Evolutionary conservation across 345 rosid species (phyloP).

Genomic region (thale cress (Arabidopsis thaliana)): TAIR10.1 NC_003070.9:8412501-8413000

Average conservation of each 20-base stretch:
- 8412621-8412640: slow-evolving; percentile 94
- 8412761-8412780: slow-evolving; percentile 76
- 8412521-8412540: slow-evolving; percentile 18
- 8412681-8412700: background rate
- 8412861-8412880: slow-evolving; percentile 65
- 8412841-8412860: slow-evolving; percentile 75
- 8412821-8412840: slow-evolving; percentile 70
- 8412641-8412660: slow-evolving; percentile 94
- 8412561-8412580: slow-evolving; percentile 27
- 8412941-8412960: slow-evolving; percentile 18
- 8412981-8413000: slow-evolving; percentile 83
- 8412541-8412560: background rate
- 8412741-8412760: slow-evolving; percentile 98
- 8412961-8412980: slow-evolving; percentile 99
- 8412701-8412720: background rate
- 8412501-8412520: slow-evolving; percentile 68
- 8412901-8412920: slow-evolving; percentile 19
- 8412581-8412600: slow-evolving; percentile 53
- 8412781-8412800: slow-evolving; percentile 80
- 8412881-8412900: background rate
- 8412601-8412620: slow-evolving; percentile 88
- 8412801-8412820: slow-evolving; percentile 90
- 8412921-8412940: slow-evolving; percentile 10
- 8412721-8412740: slow-evolving; percentile 60
- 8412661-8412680: slow-evolving; percentile 27